Conservation (phyloP, 163 green algal genomes). For the Volvox carteri region DNA sequence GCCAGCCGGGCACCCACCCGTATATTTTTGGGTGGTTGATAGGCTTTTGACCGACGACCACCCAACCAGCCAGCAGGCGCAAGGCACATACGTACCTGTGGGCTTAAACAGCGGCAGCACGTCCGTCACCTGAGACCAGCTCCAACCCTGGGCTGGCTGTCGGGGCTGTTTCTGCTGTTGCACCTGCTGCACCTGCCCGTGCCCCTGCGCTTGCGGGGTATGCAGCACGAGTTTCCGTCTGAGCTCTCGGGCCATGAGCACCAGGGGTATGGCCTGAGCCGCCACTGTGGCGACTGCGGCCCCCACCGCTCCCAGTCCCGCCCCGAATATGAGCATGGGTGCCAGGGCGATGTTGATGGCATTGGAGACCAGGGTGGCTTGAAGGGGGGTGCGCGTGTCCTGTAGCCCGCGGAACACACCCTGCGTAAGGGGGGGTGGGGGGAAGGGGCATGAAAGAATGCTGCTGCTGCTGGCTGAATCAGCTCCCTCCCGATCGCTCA, state of each 20-base stretch:
- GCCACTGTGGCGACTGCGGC: conserved; percentile 75
- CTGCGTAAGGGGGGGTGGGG: conserved; percentile 55
- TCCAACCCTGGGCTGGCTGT: no score
- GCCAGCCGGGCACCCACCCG: no score
- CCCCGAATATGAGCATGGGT: conserved; percentile 78
- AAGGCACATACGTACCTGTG: conserved; percentile 50
- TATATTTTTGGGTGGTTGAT: no score
- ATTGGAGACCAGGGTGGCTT: conserved; percentile 74
- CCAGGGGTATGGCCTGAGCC: conserved; percentile 59
- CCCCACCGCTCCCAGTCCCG: conserved; percentile 69
- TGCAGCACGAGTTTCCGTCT: conserved; percentile 53
- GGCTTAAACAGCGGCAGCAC: conserved; percentile 54
- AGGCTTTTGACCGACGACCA: no score
- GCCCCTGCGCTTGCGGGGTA: background rate
- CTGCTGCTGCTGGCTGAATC: no score
- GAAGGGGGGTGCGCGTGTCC: conserved; percentile 74
- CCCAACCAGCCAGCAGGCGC: no score
- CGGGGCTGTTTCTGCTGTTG: background rate
- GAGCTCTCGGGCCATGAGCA: conserved; percentile 64
- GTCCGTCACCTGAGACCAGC: conserved; percentile 13
- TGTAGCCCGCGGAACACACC: conserved; percentile 81
- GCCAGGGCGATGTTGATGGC: conserved; percentile 77
- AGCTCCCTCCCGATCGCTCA: no score
- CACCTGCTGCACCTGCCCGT: background rate
- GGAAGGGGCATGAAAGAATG: background rate